These are phyloP conservation scores for Chrysoporthe puriensis DNA, from an alignment of 2,329 filamentous ascomycete species.

Conservation along the genomic window DNA sequence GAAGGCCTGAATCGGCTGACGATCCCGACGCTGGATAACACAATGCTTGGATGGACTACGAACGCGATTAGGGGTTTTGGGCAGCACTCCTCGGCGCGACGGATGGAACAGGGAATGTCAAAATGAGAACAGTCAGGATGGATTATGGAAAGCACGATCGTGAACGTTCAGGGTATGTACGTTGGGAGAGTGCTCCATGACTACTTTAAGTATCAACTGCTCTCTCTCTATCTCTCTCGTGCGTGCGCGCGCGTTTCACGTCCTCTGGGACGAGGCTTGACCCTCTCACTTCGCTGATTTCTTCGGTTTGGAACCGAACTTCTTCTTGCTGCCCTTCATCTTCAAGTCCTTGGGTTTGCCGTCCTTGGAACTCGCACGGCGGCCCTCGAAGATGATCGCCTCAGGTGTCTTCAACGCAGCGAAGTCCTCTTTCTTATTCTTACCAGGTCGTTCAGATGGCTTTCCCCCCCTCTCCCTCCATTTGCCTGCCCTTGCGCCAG, in stretches of 20 bases:
- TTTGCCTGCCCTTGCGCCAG: conserved; percentile 14
- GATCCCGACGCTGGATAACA: neutral
- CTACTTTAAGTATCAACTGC: too few species aligned
- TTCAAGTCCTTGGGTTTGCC: conserved; percentile 66
- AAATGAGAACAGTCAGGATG: neutral
- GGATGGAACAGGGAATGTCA: neutral
- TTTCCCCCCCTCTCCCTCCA: conserved; percentile 16
- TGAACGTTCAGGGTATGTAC: neutral
- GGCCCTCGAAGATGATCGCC: conserved; percentile 79
- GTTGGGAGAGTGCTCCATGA: neutral
- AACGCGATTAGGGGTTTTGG: neutral
- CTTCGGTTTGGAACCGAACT: conserved; percentile 43
- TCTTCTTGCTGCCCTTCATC: conserved; percentile 56
- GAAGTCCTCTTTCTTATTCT: conserved; percentile 37
- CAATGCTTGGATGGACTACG: neutral
- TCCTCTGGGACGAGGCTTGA: too few species aligned
- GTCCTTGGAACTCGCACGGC: conserved; percentile 69
- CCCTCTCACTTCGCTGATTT: conserved; percentile 23
- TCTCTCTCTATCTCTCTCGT: too few species aligned
- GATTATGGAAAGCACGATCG: neutral
- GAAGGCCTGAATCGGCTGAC: neutral
- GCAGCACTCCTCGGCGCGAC: neutral
- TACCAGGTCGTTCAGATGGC: conserved; percentile 5
- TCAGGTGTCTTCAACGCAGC: conserved; percentile 63
- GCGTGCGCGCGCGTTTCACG: too few species aligned